Evolutionary conservation across 352 stramenopile genomes (phyloP), one percentile per base, ranked within the genome.

Genomic region (Plasmopara halstedii): DNA sequence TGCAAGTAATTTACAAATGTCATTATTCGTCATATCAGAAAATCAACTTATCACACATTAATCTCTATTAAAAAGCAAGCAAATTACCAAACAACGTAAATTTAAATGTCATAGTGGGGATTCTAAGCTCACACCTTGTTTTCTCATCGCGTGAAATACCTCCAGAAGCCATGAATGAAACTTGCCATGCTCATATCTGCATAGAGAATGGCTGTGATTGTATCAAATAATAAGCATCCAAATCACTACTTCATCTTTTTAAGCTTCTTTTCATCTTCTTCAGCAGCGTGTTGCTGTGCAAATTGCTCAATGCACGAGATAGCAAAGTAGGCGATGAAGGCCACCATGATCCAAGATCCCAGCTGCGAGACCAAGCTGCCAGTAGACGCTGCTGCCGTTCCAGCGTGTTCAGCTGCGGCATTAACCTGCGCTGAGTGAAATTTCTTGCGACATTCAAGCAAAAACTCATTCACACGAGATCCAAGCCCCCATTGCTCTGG

Each of bases 221-320:
- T 44, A 15, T 31, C 25, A 29, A 29, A 29, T 29, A 29, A 37
- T 52, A 33, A 46, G 20, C 31, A 44, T 23, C 20, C 22, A 47
- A 27, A 45, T 4, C 13, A 19, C 66, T 66, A 75, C 58, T 77
- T 73, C 20, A 73, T 40, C 63, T 89, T 91, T 67, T 85, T 84
- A 42, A 94, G 56, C 64, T 77, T 86, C 68, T 89, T 65, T 43
- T 92, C 83, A 48, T 95, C 84, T 60, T 93, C 76, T 46, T 91
- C 78, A 33, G 84, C 84, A 1, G 80, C 81, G 52, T 94, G 83
- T 51, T 94, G 83, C 62, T 95, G 85, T 21, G 85, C 83, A 50
- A 95, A 93, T 58, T 95, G 80, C 62, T 93, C 83, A 42, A 95
- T 85, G 61, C 83, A 94, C 62, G 80, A 94, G 42, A 94, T 69